These are phyloP conservation scores for Leucosporidium yakuticum DNA, from an alignment of 768 basidiomycete genomes.

Conservation along the genomic window DNA sequence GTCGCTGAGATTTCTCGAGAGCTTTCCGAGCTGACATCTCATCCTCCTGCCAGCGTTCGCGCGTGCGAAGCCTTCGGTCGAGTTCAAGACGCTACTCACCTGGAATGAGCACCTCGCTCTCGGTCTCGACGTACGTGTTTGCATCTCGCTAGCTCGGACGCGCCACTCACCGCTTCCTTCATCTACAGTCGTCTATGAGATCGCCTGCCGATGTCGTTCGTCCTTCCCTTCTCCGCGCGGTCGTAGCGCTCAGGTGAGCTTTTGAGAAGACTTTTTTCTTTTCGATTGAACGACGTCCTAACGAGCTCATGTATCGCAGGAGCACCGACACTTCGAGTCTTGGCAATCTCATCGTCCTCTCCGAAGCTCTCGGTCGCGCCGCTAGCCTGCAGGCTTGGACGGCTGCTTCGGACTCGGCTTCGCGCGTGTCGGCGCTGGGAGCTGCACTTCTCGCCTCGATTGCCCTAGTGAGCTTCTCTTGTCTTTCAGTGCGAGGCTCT, in stretches of 20 bases:
- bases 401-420: neutral
- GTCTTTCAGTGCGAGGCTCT: neutral
- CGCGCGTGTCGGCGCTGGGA: neutral
- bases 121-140: slow-evolving; percentile 3
- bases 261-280: no score
- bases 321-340: slow-evolving; percentile 19
- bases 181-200: neutral
- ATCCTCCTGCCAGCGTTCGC: neutral
- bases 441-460: slow-evolving; percentile 12
- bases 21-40: neutral
- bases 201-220: slow-evolving; percentile 40
- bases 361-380: slow-evolving; percentile 12
- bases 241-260: slow-evolving; percentile 38
- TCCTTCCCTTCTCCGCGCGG: slow-evolving; percentile 35
- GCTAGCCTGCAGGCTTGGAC: slow-evolving; percentile 23
- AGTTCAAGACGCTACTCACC: slow-evolving; percentile 21
- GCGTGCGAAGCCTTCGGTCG: slow-evolving; percentile 18
- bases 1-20: neutral
- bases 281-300: neutral
- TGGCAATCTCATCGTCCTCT: slow-evolving; percentile 23
- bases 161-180: no score
- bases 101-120: slow-evolving; percentile 25
- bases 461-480: slow-evolving; percentile 12
- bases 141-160: no score
- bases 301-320: neutral